A percentile compares a stretch with the other conserved stretches of the same genome.
Evolutionary conservation across 1,284 basidiomycete genomes (phyloP).

Genomic region (Trichosporon coremiiforme): DNA sequence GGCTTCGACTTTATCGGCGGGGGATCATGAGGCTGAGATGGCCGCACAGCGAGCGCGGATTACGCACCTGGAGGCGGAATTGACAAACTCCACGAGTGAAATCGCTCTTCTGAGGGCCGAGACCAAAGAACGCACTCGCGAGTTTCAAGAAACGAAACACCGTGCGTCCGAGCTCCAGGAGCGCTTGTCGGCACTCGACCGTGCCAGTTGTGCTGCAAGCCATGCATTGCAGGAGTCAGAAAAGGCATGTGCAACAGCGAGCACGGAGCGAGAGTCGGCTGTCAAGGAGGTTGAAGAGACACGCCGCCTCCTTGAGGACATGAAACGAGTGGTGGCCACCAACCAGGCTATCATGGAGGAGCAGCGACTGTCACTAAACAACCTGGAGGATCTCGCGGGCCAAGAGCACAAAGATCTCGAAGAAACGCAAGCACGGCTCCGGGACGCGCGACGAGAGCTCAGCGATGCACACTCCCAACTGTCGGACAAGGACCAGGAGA

Average conservation of each 20-base stretch:
- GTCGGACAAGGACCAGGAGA: not conserved
- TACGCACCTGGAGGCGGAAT: not conserved
- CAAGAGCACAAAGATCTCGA: not conserved
- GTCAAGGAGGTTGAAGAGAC: not conserved
- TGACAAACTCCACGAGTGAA: not conserved
- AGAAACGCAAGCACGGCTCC: not conserved
- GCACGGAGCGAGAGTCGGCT: not conserved
- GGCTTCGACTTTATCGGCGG: not conserved
- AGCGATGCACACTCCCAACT: not conserved
- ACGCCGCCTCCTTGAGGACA: not conserved
- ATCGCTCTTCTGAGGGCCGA: not conserved
- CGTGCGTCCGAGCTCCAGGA: not conserved
- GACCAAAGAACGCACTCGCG: not conserved
- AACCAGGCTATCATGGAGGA: not conserved
- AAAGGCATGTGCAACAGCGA: not conserved
- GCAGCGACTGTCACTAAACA: not conserved
- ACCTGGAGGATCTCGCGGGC: not conserved
- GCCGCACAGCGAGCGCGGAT: not conserved
- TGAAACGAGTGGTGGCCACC: not conserved
- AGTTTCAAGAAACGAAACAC: not conserved
- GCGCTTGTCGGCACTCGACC: not conserved
- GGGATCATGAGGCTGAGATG: not conserved
- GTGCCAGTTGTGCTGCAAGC: not conserved
- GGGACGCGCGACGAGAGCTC: constrained; percentile 1
- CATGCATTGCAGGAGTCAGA: constrained; percentile 15